These are phyloP conservation scores for Haberlea rhodopensis DNA, from an alignment of 257 asterid species.

Conservation along the genomic window DNA sequence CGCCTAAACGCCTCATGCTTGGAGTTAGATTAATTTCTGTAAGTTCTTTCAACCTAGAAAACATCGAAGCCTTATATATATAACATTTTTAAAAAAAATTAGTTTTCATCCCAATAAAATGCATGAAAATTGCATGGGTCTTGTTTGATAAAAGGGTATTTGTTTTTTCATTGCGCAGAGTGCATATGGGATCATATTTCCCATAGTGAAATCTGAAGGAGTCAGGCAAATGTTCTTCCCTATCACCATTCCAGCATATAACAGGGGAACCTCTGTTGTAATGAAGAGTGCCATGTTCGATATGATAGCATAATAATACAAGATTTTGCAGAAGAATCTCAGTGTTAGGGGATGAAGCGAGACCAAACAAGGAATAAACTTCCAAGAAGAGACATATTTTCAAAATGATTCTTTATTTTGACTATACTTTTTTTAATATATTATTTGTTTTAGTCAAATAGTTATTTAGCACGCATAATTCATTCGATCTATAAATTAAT, in stretches of 20 bases:
- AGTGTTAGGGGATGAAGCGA: neutral
- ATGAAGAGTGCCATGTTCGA: constrained; percentile 59
- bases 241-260: constrained; percentile 45
- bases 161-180: constrained; percentile 27
- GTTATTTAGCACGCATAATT: too few relatives aligned
- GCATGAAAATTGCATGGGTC: too few relatives aligned
- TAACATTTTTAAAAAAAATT: too few relatives aligned
- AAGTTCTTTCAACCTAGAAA: neutral
- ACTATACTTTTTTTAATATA: too few relatives aligned
- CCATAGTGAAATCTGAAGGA: constrained; percentile 56
- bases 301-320: constrained; percentile 36
- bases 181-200: constrained; percentile 51
- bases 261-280: constrained; percentile 43
- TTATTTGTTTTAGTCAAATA: neutral
- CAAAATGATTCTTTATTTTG: neutral
- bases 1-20: constrained; percentile 39
- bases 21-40: constrained; percentile 38
- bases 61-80: too few relatives aligned
- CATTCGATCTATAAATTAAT: too few relatives aligned
- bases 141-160: too few relatives aligned
- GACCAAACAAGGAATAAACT: neutral
- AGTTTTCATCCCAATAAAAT: neutral
- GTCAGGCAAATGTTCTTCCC: constrained; percentile 64
- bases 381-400: neutral
- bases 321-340: neutral